Base-by-base conservation (phyloP, 352 stramenopile species). In the Peronospora destructor region DNA sequence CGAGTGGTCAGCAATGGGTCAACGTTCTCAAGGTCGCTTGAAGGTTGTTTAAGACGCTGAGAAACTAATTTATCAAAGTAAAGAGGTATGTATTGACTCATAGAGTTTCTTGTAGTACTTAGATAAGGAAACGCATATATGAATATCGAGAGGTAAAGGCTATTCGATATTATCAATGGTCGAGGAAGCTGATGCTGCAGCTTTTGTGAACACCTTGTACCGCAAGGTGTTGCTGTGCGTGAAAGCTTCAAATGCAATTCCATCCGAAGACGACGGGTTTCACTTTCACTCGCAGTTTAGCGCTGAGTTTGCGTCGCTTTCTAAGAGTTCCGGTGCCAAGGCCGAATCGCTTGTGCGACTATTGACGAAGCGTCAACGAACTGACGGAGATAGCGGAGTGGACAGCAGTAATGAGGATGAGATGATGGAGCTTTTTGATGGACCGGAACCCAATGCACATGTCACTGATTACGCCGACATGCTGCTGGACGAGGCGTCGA, bases 211-310 rank as follows among this genome's bases (percentile, higher is more conserved):
- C 46, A 58, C 71, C 14, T 59, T 89, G 52, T 89, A 89, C 53
- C 77, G 75, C 51, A 86, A 84, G 45, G 77, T 89, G 50, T 49
- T 89, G 47, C 67, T 84, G 19, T 68, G 68, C 6, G 83, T 93
- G 14, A 93, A 93, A 63, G 83, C 79, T 6, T 88, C 83, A 34
- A 93, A 93, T 59, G 75, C 45, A 0, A 64, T 93, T 16, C 70
- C 74, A 16, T 86, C 61, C 6, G 80, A 90, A 45, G 78, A 93
- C 47, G 83, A 93, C 49, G 83, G 85, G 25, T 93, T 85, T 51
- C 73, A 93, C 57, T 93, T 76, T 61, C 78, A 93, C 58, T 59
- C 56, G 53, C 76, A 87, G 53, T 91, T 91, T 59, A 89, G 71
- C 57, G 40, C 61, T 34, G 68, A 66, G 9, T 89, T 89, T 39